Base-by-base conservation (phyloP, 352 stramenopile species). In the Thalassiosira mediterranea region DNA sequence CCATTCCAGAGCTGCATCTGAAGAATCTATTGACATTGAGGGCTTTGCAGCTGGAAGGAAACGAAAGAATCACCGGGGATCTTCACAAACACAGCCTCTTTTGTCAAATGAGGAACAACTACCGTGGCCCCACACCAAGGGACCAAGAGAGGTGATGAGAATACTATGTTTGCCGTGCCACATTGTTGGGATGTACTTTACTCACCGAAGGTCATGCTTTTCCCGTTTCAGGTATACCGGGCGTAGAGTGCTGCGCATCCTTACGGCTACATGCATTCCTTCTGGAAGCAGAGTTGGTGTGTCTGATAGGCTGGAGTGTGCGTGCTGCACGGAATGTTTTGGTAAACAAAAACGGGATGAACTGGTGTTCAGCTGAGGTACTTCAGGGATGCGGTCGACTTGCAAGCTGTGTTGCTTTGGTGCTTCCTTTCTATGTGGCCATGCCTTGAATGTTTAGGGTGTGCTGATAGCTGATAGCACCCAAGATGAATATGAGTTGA, bases 1-100 rank as follows among this genome's bases (percentile, higher is more conserved):
- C n/a, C n/a, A 46, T 89, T 26, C 78, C 82, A 0, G 2, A 70
- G 8, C 7, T 17, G 21, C 7, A 38, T n/a, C 17, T 69, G 13
- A 42, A 38, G 21, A 44, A 46, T 38, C 25, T 70, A 11, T 13
- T 23, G 32, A 34, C 31, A 19, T 60, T 70, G 29, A 11, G 49
- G 51, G 47, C 31, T 15, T 59, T 70, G 11, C 60, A 70, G 32
- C 17, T 70, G 0, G 60, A 70, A 28, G 60, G 60, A 19, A 70
- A 70, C 28, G 26, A 26, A 48, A n/a, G n/a, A n/a, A 17, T 70
- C 17, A 59, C 0, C 52, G 60, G 60, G 4, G 52, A 70, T 46
- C 49, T 70, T 26, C 29, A 59, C 23, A 54, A 37, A 23, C 44
- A 70, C 29, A 42, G 34, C 26, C 44, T 31, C 47, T 26, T 70